Evolutionary conservation across 768 basidiomycete species (phyloP), one percentile per base, ranked within the genome.

Genomic region (Tremella mesenterica): DNA sequence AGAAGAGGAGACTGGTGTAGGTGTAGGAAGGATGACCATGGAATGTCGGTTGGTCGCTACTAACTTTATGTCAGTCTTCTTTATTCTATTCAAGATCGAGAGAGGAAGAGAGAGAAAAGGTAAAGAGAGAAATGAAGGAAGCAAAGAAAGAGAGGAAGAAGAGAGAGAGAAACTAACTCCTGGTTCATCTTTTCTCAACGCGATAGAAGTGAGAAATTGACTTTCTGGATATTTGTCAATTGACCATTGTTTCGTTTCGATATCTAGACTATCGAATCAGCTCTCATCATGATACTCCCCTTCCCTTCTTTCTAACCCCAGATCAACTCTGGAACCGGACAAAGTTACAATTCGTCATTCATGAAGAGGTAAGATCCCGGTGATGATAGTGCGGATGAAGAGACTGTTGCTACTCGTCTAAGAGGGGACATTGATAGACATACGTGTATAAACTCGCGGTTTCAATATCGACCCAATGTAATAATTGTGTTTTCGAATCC

Each of bases 401-500:
- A 31, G 14, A 23, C 9, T 10, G 23, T n/a, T 44, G 20, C 43
- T 41, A 23, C 38, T 41, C 5, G 38, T 41, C 38, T 18, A 23
- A 4, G 38, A 16, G 14, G 4, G n/a, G 14, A 5, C 33, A 10
- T 5, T 41, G 36, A 3, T 12, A 50, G 28, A 18, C 29, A 55
- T 34, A 70, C 65, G 66, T 58, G 49, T 72, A 68, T 45, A 72
- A 50, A 29, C 62, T 46, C 1, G 63, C 48, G 6, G 51, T 36
- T 12, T 57, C 50, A 44, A 72, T 65, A 45, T 72, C 71, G 5
- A 72, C 63, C 69, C 69, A 72, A 47, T 70, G 64, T 0, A 69
- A 48, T 0, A 72, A 52, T 21, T 66, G 52, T 25, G 57, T 61
- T 55, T 61, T 57, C 7, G 63, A 54, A 44, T 72, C 67, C 71